Evolutionary conservation across 164 flowering plant species (phyloP).

Genomic region (Umbellularia californica): DNA sequence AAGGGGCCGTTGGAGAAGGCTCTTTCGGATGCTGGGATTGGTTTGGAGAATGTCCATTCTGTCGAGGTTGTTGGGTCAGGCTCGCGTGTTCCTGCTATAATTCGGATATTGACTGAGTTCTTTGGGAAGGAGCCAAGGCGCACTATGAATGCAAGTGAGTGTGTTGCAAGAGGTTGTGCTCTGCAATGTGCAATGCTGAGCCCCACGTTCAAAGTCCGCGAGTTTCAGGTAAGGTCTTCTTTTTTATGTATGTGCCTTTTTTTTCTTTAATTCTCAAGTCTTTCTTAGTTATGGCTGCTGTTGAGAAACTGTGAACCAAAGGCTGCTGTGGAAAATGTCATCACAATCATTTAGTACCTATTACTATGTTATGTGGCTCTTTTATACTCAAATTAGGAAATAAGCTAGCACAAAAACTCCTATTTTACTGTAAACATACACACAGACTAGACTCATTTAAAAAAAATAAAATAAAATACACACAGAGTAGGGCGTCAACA

Average conservation of each 20-base stretch:
- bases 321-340: too few species aligned
- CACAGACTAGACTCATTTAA: too few species aligned
- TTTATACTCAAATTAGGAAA: too few species aligned
- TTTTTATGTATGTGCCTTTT: not conserved
- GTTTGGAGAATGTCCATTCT: constrained; percentile 53
- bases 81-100: constrained; percentile 82
- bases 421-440: too few species aligned
- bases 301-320: too few species aligned
- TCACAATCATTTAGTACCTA: too few species aligned
- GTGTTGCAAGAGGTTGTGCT: constrained; percentile 84
- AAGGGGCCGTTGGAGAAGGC: constrained; percentile 76
- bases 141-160: constrained; percentile 96
- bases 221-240: constrained; percentile 61
- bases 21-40: constrained; percentile 67
- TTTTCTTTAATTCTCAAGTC: too few species aligned
- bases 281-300: too few species aligned
- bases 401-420: too few species aligned
- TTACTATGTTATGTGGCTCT: too few species aligned
- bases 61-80: constrained; percentile 93
- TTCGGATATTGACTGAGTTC: constrained; percentile 69
- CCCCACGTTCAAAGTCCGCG: constrained; percentile 88
- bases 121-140: constrained; percentile 90
- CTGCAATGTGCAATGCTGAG: constrained; percentile 86
- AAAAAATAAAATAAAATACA: too few species aligned
- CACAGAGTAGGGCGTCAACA: too few species aligned